Percentiles rank a stretch among this genome's conserved stretches.
Evolutionary conservation across 2,329 filamentous ascomycete species (phyloP).

Genomic region (Lasiodiplodia theobromae): DNA sequence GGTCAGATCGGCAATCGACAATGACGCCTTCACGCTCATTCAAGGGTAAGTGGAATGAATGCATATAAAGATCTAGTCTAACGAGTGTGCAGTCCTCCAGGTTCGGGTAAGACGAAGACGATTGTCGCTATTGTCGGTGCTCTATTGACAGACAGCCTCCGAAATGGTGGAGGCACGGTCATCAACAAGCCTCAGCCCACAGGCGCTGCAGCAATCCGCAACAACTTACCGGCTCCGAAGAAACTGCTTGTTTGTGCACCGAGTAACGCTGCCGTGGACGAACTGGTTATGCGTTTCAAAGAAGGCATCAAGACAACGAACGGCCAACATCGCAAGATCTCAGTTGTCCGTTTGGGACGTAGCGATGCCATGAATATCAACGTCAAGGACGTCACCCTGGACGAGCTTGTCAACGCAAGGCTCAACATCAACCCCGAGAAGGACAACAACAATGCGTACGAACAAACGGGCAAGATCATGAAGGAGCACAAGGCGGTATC

Average conservation of each 20-base stretch:
- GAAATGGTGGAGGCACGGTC: constrained; percentile 55
- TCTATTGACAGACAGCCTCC: constrained; percentile 69
- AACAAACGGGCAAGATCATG: constrained; percentile 72
- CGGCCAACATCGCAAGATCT: constrained; percentile 77
- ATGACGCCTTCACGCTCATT: constrained; percentile 95
- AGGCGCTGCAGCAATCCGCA: constrained; percentile 35
- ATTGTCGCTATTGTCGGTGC: constrained; percentile 96
- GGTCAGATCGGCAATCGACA: constrained; percentile 89
- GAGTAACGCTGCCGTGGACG: constrained; percentile 97
- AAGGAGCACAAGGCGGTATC: constrained; percentile 67
- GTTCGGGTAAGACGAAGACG: constrained; percentile 98
- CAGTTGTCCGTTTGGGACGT: constrained; percentile 87
- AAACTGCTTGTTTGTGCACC: constrained; percentile 97
- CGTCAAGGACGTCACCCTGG: constrained; percentile 90
- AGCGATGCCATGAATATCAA: constrained; percentile 90
- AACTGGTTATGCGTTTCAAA: constrained; percentile 92
- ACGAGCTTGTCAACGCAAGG: constrained; percentile 83
- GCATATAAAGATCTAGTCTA: constrained; percentile 36
- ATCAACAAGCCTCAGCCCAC: constrained; percentile 46
- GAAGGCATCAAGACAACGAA: constrained; percentile 79
- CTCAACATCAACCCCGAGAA: constrained; percentile 57
- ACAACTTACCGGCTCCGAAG: constrained; percentile 62
- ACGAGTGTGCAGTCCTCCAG: constrained; percentile 71
- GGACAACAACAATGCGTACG: constrained; percentile 53
- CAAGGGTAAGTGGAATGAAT: constrained; percentile 68